A percentile compares a stretch with the other conserved stretches of the same genome.
Evolutionary conservation across 805 yeast species (phyloP).

Genomic region (Wickerhamomyces ciferrii): DNA sequence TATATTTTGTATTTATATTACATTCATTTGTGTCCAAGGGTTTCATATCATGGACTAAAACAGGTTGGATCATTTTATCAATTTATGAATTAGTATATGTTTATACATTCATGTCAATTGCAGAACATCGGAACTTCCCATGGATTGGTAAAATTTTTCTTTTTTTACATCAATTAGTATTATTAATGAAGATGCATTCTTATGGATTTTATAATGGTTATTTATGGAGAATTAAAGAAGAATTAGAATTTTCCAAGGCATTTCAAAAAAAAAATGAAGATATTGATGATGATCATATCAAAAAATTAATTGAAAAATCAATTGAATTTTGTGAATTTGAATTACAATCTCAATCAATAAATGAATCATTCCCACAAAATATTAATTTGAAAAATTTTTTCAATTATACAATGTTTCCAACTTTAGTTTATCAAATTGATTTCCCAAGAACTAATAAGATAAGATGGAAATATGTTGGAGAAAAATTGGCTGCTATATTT

Average conservation of each 20-base stretch:
- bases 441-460: slow-evolving; percentile 73
- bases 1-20: slow-evolving; percentile 53
- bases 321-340: slow-evolving; percentile 71
- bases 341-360: slow-evolving; percentile 48
- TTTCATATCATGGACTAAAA: slow-evolving; percentile 49
- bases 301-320: slow-evolving; percentile 35
- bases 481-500: slow-evolving; percentile 73
- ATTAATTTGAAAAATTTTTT: slow-evolving; percentile 63
- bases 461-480: slow-evolving; percentile 62
- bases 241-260: slow-evolving; percentile 43
- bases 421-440: slow-evolving; percentile 75
- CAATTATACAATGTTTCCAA: slow-evolving; percentile 82
- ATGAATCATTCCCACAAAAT: slow-evolving; percentile 61
- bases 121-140: slow-evolving; percentile 55
- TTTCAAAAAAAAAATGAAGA: slow-evolving; percentile 36
- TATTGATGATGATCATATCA: slow-evolving; percentile 15
- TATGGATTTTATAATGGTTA: slow-evolving; percentile 91
- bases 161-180: slow-evolving; percentile 76
- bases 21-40: slow-evolving; percentile 49
- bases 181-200: slow-evolving; percentile 94
- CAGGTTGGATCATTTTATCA: slow-evolving; percentile 63
- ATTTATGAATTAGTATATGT: slow-evolving; percentile 52
- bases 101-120: slow-evolving; percentile 46
- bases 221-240: slow-evolving; percentile 59
- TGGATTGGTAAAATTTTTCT: slow-evolving; percentile 92